phyloP scores from a whole-genome alignment of 441 rosid genomes.

The Daphne laureola region DNA sequence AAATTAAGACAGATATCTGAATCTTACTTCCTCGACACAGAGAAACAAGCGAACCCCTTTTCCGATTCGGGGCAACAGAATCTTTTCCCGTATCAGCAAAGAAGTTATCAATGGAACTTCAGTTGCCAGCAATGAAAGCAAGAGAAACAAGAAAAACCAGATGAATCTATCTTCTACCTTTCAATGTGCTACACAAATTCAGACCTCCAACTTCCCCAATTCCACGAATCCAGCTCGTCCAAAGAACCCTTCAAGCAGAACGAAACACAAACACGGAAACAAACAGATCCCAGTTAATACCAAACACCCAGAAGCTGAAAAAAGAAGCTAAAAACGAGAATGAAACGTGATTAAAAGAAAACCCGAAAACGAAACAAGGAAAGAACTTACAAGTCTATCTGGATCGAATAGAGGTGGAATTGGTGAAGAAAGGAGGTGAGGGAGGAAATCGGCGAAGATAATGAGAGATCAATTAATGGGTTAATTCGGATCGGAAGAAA shows the following conservation, averaged over 20 bases:
- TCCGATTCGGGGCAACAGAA: no score
- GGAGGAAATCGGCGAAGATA: constrained; percentile 5
- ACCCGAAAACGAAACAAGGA: background rate
- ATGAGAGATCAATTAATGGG: constrained; percentile 1
- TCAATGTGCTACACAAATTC: background rate
- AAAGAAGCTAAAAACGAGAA: background rate
- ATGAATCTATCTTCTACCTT: no score
- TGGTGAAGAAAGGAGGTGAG: background rate
- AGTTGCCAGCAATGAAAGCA: no score
- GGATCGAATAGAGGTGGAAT: background rate
- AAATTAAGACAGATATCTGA: background rate
- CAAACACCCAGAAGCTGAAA: constrained; percentile 5
- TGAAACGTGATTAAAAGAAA: background rate
- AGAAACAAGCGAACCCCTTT: no score
- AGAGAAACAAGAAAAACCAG: no score
- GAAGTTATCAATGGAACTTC: no score
- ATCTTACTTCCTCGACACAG: background rate
- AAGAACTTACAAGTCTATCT: constrained; percentile 4
- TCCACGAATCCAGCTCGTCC: background rate
- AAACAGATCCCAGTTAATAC: background rate
- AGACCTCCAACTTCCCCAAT: background rate
- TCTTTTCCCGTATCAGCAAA: no score
- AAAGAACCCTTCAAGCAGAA: background rate
- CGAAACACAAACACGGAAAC: background rate
- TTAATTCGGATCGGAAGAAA: constrained; percentile 17